Evolutionary conservation across 495 filamentous ascomycete genomes (phyloP).

Genomic region (Aspergillus bridgeri): DNA sequence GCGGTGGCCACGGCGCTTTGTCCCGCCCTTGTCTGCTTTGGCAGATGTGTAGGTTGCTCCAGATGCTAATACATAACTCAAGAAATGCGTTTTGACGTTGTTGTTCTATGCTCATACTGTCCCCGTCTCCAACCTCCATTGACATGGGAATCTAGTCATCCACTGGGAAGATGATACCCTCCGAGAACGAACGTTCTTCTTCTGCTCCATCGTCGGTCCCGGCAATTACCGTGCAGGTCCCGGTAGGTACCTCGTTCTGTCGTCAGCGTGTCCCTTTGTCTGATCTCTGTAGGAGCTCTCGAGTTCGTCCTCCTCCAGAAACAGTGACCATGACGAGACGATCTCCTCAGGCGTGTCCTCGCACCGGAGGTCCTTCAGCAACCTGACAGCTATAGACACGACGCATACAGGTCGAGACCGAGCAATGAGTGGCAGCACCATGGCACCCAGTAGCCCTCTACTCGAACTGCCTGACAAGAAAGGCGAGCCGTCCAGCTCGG

Average conservation of each 20-base stretch:
- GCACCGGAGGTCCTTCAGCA: conserved; percentile 10
- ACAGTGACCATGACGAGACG: not conserved
- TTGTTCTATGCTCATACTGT: not conserved
- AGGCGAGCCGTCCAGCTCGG: conserved; percentile 3
- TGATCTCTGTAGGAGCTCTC: not conserved
- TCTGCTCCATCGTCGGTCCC: conserved; percentile 1
- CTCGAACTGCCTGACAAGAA: conserved; percentile 6
- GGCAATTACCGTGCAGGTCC: conserved; percentile 17
- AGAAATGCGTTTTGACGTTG: not conserved
- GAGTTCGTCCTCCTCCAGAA: not conserved
- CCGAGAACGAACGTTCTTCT: not conserved
- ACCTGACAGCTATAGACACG: conserved; percentile 11
- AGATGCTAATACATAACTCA: not conserved
- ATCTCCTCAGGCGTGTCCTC: not conserved
- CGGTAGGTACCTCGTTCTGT: conserved; percentile 2
- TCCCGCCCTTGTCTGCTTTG: not conserved
- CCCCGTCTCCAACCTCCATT: not conserved
- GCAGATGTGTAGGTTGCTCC: not conserved
- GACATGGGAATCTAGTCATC: not conserved
- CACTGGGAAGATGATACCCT: not conserved
- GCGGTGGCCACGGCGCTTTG: not conserved
- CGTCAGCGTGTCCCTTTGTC: not conserved
- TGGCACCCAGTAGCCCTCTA: conserved; percentile 13
- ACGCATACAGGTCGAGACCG: conserved; percentile 12
- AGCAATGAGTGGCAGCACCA: conserved; percentile 20